Conservation (phyloP, 805 yeast genomes). For the Schizosaccharomyces cryophilus region DNA sequence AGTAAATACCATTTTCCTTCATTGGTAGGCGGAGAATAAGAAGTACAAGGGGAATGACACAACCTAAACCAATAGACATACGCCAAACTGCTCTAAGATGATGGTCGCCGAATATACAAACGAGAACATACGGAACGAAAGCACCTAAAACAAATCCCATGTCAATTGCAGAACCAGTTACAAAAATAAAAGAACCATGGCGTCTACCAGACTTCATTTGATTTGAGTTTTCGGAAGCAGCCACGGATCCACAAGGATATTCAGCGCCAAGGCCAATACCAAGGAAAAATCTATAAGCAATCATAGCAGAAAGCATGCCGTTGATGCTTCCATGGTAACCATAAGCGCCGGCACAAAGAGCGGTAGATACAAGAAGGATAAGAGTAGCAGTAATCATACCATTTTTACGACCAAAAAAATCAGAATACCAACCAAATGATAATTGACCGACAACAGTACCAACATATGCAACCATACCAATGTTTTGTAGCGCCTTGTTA, state of each 20-base stretch:
- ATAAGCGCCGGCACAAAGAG: constrained; percentile 70
- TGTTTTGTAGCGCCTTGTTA: background rate
- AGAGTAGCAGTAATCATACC: constrained; percentile 65
- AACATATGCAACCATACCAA: constrained; percentile 41
- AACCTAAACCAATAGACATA: constrained; percentile 71
- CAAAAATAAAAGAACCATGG: constrained; percentile 72
- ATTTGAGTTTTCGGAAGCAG: constrained; percentile 76
- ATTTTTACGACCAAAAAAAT: constrained; percentile 50
- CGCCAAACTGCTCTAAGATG: constrained; percentile 78
- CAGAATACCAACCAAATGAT: constrained; percentile 56
- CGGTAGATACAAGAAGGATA: constrained; percentile 51
- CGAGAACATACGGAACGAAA: constrained; percentile 61
- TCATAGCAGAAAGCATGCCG: constrained; percentile 64
- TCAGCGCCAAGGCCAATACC: constrained; percentile 87
- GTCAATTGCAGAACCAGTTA: constrained; percentile 75
- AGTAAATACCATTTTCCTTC: constrained; percentile 47
- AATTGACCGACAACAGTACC: constrained; percentile 82
- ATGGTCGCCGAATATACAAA: constrained; percentile 54
- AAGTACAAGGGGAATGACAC: constrained; percentile 57
- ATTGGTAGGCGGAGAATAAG: constrained; percentile 56
- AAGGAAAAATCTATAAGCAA: constrained; percentile 62
- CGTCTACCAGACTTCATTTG: constrained; percentile 57
- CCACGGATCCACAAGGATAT: constrained; percentile 81
- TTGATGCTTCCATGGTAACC: constrained; percentile 32
- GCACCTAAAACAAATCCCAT: constrained; percentile 62